Evolutionary conservation across 176 grass and related monocot genomes (phyloP).

Genomic region (Lolium rigidum): DNA sequence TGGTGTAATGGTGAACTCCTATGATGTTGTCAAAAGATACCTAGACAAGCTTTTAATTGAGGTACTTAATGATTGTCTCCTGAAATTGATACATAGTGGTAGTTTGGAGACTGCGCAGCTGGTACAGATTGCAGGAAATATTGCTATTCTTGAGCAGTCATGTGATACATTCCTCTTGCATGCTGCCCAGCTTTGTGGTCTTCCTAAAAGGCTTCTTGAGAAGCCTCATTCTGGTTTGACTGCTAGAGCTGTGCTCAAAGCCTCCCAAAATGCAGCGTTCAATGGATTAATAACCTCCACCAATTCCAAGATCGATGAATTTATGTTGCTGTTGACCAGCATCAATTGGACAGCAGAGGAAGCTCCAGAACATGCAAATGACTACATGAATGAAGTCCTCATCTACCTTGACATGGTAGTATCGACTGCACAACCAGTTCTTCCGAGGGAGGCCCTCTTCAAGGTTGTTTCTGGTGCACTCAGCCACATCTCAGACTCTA

Average conservation of each 20-base stretch:
- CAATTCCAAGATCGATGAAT: slow-evolving; percentile 19
- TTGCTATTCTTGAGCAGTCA: slow-evolving; percentile 68
- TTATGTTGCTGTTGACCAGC: slow-evolving; percentile 18
- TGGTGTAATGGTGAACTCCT: slow-evolving; percentile 55
- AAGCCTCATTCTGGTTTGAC: slow-evolving; percentile 60
- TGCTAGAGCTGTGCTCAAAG: slow-evolving; percentile 27
- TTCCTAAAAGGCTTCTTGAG: slow-evolving; percentile 69
- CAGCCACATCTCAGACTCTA: slow-evolving; percentile 18
- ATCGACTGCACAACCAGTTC: slow-evolving; percentile 6
- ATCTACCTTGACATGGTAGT: slow-evolving; percentile 28
- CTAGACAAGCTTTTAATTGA: slow-evolving; percentile 91
- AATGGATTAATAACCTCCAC: not conserved
- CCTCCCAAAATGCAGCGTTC: slow-evolving; percentile 5
- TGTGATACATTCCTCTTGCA: slow-evolving; percentile 88
- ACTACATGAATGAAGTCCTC: slow-evolving; percentile 31
- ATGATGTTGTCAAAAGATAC: slow-evolving; percentile 43
- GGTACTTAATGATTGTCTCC: slow-evolving; percentile 68
- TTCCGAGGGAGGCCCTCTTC: slow-evolving; percentile 4
- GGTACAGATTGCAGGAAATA: slow-evolving; percentile 89
- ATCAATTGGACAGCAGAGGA: slow-evolving; percentile 21
- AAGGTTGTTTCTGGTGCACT: slow-evolving; percentile 31
- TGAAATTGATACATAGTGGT: slow-evolving; percentile 75
- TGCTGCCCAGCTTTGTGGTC: slow-evolving; percentile 68
- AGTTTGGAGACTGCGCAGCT: slow-evolving; percentile 57
- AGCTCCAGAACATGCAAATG: slow-evolving; percentile 24